Conservation (phyloP, 2,329 filamentous ascomycete genomes). For the Diaporthe citri region DNA sequence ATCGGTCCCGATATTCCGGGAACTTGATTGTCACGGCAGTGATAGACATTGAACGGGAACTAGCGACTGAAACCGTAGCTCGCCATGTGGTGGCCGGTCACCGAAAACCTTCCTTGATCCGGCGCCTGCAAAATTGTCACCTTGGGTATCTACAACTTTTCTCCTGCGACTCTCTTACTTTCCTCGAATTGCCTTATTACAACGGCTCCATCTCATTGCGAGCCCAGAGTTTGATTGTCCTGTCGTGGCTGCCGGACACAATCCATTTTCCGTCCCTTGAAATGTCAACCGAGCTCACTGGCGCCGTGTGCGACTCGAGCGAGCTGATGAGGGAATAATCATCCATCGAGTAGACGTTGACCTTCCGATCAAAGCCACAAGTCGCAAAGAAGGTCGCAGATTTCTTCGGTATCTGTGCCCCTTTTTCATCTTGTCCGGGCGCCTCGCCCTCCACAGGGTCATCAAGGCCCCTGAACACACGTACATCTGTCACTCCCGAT, state of each 20-base stretch:
- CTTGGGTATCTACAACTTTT: constrained; percentile 35
- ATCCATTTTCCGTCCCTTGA: constrained; percentile 91
- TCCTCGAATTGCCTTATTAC: background rate
- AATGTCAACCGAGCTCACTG: constrained; percentile 91
- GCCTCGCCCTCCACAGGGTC: constrained; percentile 74
- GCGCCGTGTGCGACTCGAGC: constrained; percentile 89
- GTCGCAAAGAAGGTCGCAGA: constrained; percentile 92
- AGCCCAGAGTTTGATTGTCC: constrained; percentile 96
- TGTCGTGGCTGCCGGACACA: constrained; percentile 92
- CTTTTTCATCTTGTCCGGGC: constrained; percentile 74
- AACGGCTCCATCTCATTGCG: constrained; percentile 71
- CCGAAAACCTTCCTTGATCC: constrained; percentile 5
- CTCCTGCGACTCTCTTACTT: background rate
- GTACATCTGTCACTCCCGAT: constrained; percentile 90
- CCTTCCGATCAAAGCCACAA: constrained; percentile 91
- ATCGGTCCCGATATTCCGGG: background rate
- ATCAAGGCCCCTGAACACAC: constrained; percentile 93
- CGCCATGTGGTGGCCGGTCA: background rate
- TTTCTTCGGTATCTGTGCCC: constrained; percentile 80
- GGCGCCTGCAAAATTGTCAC: constrained; percentile 5
- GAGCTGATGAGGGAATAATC: constrained; percentile 94
- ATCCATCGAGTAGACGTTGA: constrained; percentile 96
- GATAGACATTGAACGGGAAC: background rate
- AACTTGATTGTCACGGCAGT: background rate
- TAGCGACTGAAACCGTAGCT: constrained; percentile 5